A percentile compares a stretch with the other conserved stretches of the same genome.
Conservation (phyloP, 1,284 basidiomycete genomes). For the Albatrellus sp. region DNA sequence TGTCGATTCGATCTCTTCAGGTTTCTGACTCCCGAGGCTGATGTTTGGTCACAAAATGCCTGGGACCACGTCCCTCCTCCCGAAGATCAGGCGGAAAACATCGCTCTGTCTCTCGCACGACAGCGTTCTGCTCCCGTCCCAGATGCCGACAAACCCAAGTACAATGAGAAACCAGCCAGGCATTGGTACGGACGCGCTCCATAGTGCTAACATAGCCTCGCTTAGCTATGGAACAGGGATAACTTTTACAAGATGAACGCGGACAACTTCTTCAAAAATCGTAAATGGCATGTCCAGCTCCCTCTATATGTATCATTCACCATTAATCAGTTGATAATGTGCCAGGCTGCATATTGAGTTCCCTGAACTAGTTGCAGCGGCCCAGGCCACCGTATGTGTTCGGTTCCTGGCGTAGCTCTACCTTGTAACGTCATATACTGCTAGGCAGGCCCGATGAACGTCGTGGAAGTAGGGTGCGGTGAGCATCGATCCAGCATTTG, state of each 20-base stretch:
- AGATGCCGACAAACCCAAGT: constrained; percentile 49
- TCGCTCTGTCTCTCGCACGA: constrained; percentile 53
- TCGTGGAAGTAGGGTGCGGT: constrained; percentile 85
- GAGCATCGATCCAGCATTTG: constrained; percentile 11
- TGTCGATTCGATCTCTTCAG: constrained; percentile 18
- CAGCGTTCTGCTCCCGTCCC: constrained; percentile 64
- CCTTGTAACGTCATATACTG: too few relatives aligned
- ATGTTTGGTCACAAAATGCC: constrained; percentile 69
- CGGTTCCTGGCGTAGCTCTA: not conserved
- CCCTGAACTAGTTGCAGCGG: constrained; percentile 66
- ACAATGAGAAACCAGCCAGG: constrained; percentile 62
- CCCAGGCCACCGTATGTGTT: constrained; percentile 47
- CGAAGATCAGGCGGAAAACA: constrained; percentile 58
- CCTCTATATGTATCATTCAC: not conserved
- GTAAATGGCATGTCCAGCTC: constrained; percentile 54
- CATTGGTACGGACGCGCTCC: constrained; percentile 37
- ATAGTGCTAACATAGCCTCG: constrained; percentile 16
- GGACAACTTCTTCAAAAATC: constrained; percentile 82
- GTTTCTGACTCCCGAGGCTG: constrained; percentile 46
- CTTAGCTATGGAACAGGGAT: constrained; percentile 44
- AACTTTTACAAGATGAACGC: constrained; percentile 81
- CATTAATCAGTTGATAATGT: not conserved
- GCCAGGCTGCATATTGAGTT: constrained; percentile 84
- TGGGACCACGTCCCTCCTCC: constrained; percentile 88
- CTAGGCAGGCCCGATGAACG: constrained; percentile 64